Evolutionary conservation across 1,139 yeast species (phyloP).

Genomic region (Saccharomyces pastorianus): DNA sequence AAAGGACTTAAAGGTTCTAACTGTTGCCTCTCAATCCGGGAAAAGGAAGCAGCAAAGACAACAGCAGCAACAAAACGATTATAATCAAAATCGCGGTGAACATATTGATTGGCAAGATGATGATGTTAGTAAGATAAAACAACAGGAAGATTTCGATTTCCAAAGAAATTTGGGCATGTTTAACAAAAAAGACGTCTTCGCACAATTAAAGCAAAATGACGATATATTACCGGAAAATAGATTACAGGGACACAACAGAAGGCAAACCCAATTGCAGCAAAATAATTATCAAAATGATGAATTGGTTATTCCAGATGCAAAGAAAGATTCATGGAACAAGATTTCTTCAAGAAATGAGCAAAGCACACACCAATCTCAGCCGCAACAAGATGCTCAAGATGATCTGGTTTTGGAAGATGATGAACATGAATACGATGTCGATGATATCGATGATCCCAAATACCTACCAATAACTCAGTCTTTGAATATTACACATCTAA

Average conservation of each 20-base stretch:
- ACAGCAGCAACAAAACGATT: conserved; percentile 5
- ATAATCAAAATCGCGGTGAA: conserved; percentile 2
- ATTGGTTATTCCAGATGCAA: conserved; percentile 54
- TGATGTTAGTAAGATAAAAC: conserved; percentile 43
- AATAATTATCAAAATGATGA: conserved; percentile 57
- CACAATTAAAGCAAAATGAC: conserved; percentile 63
- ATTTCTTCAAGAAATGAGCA: conserved; percentile 7
- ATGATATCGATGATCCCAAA: conserved; percentile 10
- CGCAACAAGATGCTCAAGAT: conserved; percentile 5
- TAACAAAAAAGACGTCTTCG: conserved; percentile 73
- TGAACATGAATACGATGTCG: conserved; percentile 11
- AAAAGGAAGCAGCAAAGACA: conserved; percentile 12
- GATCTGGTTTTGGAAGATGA: conserved; percentile 9
- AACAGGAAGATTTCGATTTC: conserved; percentile 73
- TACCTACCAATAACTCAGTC: conserved; percentile 30
- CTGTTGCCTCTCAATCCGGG: conserved; percentile 23
- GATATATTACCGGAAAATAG: conserved; percentile 52
- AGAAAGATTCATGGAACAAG: conserved; percentile 51
- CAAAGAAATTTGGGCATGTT: conserved; percentile 75
- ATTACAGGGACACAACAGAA: conserved; percentile 67
- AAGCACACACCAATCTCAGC: conserved; percentile 4
- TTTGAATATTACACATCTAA: conserved; percentile 30
- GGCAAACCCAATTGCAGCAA: conserved; percentile 27
- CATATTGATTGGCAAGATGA: conserved; percentile 45
- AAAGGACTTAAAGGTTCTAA: conserved; percentile 32